phyloP scores from a whole-genome alignment of 345 rosid genomes.

The Murraya koenigii region DNA sequence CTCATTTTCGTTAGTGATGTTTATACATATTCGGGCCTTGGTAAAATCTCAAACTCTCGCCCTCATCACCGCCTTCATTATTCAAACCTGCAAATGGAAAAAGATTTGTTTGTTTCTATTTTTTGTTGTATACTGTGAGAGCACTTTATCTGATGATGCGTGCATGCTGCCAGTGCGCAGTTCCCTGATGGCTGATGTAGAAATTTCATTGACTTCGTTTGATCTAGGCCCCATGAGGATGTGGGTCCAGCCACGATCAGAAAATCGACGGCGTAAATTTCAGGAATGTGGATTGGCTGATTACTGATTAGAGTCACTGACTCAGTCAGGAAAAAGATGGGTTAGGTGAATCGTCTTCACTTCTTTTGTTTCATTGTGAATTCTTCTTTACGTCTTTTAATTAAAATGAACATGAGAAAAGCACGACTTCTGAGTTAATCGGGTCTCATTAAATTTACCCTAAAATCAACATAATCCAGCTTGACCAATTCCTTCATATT shows the following conservation, averaged over 20 bases:
- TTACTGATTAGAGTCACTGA: not conserved
- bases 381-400: not conserved
- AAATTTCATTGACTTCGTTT: not conserved
- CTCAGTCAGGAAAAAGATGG: not conserved
- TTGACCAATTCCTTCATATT: not conserved
- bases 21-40: too few species aligned
- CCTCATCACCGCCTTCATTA: too few species aligned
- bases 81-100: too few species aligned
- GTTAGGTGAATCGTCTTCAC: not conserved
- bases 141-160: too few species aligned
- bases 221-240: not conserved
- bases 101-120: too few species aligned
- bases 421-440: not conserved
- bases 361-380: not conserved
- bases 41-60: too few species aligned
- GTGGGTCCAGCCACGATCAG: not conserved
- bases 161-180: too few species aligned
- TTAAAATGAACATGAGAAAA: not conserved
- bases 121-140: too few species aligned
- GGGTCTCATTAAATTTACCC: not conserved
- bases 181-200: not conserved
- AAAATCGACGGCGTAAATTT: conserved; percentile 1
- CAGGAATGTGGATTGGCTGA: not conserved
- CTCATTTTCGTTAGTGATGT: too few species aligned
- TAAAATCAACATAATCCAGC: not conserved